phyloP scores from a whole-genome alignment of 2,329 filamentous ascomycete genomes.

The Eutypa lata region DNA sequence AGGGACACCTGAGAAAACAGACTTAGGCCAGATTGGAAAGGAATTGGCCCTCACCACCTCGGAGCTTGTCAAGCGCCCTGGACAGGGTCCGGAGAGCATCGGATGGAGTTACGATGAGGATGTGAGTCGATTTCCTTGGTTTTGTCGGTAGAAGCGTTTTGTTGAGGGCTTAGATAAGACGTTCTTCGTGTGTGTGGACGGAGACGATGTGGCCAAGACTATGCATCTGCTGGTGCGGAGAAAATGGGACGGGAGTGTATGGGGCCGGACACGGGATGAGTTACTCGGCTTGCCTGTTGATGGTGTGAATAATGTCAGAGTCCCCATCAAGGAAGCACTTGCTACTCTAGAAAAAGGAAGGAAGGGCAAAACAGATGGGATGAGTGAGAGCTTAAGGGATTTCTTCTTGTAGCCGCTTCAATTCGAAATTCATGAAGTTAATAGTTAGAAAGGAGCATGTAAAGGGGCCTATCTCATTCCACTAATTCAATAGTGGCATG shows the following conservation, averaged over 20 bases:
- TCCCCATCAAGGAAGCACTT: conserved; percentile 5
- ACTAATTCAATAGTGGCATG: too few species aligned
- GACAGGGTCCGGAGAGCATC: conserved; percentile 4
- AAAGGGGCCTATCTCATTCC: too few species aligned
- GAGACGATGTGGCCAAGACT: conserved; percentile 5
- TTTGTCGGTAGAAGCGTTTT: conserved; percentile 10
- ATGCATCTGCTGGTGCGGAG: conserved; percentile 5
- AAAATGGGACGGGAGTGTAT: conserved; percentile 5
- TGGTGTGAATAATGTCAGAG: not conserved
- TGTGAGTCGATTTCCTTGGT: conserved; percentile 12
- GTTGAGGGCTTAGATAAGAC: conserved; percentile 9
- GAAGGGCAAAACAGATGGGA: conserved; percentile 5
- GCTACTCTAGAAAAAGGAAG: conserved; percentile 5
- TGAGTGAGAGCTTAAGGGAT: conserved; percentile 5
- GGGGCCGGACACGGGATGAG: conserved; percentile 5
- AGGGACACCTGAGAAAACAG: not conserved
- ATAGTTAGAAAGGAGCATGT: too few species aligned
- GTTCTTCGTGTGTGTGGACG: conserved; percentile 8
- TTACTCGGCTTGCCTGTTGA: conserved; percentile 2
- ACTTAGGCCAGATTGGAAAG: not conserved
- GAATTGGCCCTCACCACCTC: conserved; percentile 1
- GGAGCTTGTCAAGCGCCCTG: conserved; percentile 1
- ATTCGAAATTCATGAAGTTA: too few species aligned
- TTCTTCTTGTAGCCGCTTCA: conserved; percentile 5
- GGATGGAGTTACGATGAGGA: conserved; percentile 11